These are phyloP conservation scores for Yamadazyma tumulicola DNA, from an alignment of 805 yeast genomes.

Conservation along the genomic window DNA sequence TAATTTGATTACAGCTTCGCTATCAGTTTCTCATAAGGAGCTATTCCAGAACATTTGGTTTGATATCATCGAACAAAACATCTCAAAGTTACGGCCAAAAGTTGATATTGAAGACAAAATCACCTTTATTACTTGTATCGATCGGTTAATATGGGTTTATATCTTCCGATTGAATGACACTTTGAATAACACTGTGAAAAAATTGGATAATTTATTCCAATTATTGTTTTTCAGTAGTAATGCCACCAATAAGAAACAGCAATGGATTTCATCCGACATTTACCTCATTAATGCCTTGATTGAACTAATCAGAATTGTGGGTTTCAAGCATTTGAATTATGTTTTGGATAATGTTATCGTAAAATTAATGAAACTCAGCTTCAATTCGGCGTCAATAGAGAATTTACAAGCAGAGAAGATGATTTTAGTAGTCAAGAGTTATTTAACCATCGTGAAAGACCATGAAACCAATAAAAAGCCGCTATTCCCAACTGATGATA, in stretches of 20 bases:
- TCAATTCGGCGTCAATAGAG: constrained; percentile 59
- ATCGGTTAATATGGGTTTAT: constrained; percentile 87
- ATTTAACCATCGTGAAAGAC: constrained; percentile 67
- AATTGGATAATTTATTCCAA: constrained; percentile 62
- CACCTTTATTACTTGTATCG: constrained; percentile 58
- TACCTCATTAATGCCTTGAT: constrained; percentile 62
- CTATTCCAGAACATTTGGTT: constrained; percentile 74
- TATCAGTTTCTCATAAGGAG: constrained; percentile 78
- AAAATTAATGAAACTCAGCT: constrained; percentile 62
- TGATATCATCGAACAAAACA: constrained; percentile 57
- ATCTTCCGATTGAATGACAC: constrained; percentile 84
- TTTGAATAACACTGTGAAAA: constrained; percentile 78
- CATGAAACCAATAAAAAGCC: constrained; percentile 56
- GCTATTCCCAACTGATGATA: constrained; percentile 63
- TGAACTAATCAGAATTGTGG: constrained; percentile 72
- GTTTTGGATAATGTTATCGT: constrained; percentile 73
- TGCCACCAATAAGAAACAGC: constrained; percentile 51
- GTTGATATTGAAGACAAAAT: constrained; percentile 46
- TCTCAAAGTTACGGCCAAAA: constrained; percentile 64
- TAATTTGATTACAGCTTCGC: constrained; percentile 63
- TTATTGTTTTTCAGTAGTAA: constrained; percentile 47
- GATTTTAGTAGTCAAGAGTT: constrained; percentile 66
- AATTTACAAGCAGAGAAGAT: constrained; percentile 65
- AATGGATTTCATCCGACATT: constrained; percentile 71
- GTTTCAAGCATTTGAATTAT: constrained; percentile 74